Evolutionary conservation across 352 stramenopile genomes (phyloP), one percentile per base, ranked within the genome.

Genomic region (Phytophthora fragariaefolia): DNA sequence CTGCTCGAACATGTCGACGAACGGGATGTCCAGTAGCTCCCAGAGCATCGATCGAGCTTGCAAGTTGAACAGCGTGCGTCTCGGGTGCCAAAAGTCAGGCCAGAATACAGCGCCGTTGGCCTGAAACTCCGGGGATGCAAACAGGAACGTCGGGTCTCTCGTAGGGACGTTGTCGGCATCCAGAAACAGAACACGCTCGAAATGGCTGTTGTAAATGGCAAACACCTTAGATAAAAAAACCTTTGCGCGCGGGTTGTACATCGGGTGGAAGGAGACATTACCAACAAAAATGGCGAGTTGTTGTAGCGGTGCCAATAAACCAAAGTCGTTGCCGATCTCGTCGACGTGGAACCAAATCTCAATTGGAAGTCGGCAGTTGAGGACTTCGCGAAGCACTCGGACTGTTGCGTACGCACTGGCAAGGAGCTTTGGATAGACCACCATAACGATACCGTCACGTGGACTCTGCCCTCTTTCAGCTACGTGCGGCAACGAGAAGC

Each of bases 21-120:
- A 83, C 3, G 62, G 55, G 13, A 74, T 48, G 20, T 69, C 78
- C 13, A 90, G 52, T 26, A 85, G 43, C 32, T 85, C 72, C 81
- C 81, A 90, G 13, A 90, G 58, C 47, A 87, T 72, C 23, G 75
- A 84, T 32, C 63, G 47, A 22, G 70, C 66, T 36, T 89, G 74
- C 17, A 89, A 45, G 60, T 89, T 89, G 58, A 87, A 89, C 22
- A 88, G 75, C 1, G 79, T 82, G 47, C 73, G 67, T 22, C 28
- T 52, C 8, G 79, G 77, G 36, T 90, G 81, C 79, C 76, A 91
- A 47, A 89, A 89, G 42, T 91, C 83, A 1, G 83, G 83, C 82
- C 82, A 92, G 49, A 92, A 89, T 0, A 92, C 23, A 8, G 82
- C 80, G 6, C 82, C 80, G 0, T 67, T 76, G 2, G 47, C 43